Conservation (phyloP, 768 basidiomycete genomes). For the Pleurotus platypus region DNA sequence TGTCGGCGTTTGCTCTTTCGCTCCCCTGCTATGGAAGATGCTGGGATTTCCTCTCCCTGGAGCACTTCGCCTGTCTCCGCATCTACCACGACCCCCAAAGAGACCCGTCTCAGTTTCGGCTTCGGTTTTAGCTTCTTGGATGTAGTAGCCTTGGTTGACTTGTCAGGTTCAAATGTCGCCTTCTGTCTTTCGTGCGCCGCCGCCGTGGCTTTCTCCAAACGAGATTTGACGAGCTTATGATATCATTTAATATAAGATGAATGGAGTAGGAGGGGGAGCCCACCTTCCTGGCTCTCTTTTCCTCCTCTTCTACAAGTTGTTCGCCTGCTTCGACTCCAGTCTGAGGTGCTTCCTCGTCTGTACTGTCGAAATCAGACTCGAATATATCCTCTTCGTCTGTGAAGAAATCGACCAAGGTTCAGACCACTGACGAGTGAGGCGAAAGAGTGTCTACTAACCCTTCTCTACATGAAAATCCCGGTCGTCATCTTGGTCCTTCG, state of each 20-base stretch:
- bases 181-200: constrained; percentile 64
- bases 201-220: constrained; percentile 60
- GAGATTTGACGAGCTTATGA: constrained; percentile 34
- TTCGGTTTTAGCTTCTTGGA: constrained; percentile 24
- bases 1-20: constrained; percentile 64
- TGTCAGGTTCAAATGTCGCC: constrained; percentile 64
- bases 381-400: constrained; percentile 81
- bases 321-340: constrained; percentile 56
- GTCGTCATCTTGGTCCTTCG: constrained; percentile 68
- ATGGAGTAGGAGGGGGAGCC: neutral
- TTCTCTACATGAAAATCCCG: constrained; percentile 65
- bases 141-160: constrained; percentile 19
- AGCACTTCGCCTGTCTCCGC: constrained; percentile 61
- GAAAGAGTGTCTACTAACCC: constrained; percentile 32
- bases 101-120: constrained; percentile 40
- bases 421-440: neutral
- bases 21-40: constrained; percentile 31
- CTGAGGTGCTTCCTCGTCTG: constrained; percentile 66
- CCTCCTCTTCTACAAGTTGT: constrained; percentile 55
- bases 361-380: constrained; percentile 82
- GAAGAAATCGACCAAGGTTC: neutral
- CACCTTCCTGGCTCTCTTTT: constrained; percentile 50
- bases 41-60: constrained; percentile 22
- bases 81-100: constrained; percentile 50
- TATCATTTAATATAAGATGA: neutral